Evolutionary conservation across 176 grass and related monocot genomes (phyloP).

Genomic region (Saccharum officinarum): DNA sequence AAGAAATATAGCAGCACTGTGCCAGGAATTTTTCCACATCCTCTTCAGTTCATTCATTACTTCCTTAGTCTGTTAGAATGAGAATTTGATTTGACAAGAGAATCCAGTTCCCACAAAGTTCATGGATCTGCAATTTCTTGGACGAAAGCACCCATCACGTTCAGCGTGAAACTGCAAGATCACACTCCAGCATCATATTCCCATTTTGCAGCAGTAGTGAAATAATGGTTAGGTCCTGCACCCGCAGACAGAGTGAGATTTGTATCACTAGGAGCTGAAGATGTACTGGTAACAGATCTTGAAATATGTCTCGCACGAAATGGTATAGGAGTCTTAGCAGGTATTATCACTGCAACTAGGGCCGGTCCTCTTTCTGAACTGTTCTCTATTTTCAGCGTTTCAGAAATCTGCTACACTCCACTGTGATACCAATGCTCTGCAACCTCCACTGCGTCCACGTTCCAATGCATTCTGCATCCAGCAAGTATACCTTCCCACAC

Average conservation of each 20-base stretch:
- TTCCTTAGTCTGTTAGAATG: not conserved
- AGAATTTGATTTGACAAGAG: not conserved
- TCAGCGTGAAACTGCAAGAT: not conserved
- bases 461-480: conserved; percentile 57
- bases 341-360: not conserved
- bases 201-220: not conserved
- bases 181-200: not conserved
- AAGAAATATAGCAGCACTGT: not conserved
- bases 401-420: not conserved
- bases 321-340: not conserved
- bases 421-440: conserved; percentile 13
- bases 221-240: not conserved
- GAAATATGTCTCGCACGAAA: not conserved
- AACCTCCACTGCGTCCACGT: conserved; percentile 47
- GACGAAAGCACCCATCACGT: not conserved
- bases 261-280: not conserved
- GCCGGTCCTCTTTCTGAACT: not conserved
- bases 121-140: not conserved
- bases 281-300: not conserved
- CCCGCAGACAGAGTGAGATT: not conserved
- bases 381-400: not conserved
- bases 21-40: not conserved
- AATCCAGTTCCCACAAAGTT: not conserved
- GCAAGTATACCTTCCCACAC: conserved; percentile 65
- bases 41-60: not conserved